Evolutionary conservation across 2,329 filamentous ascomycete genomes (phyloP), one percentile per base, ranked within the genome.

Genomic region (Sordariomycetes sp.): DNA sequence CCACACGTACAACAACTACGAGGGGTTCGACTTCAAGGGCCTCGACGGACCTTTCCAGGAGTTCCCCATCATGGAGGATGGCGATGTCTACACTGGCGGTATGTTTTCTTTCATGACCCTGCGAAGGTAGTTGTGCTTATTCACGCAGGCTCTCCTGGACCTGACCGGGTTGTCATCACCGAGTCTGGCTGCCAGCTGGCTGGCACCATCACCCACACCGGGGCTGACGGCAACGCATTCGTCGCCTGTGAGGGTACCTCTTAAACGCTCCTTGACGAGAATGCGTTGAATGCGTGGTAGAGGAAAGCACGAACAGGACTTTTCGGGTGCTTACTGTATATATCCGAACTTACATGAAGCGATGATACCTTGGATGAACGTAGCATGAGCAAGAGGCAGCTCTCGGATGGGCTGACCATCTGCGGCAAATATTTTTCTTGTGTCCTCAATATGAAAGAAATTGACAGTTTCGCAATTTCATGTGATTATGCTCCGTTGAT

Each of bases 131-230:
- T 24, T 28, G 16, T 23, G 26, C 31, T 47, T 24, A 43, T 19
- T 35, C 10, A 10, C 3, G 5, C 19, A 57, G 55, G 55, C 19
- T 49, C 48, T 2, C 80, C 80, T 2, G 79, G 80, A 24, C 58
- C 80, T 17, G 79, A 84, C 50, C 74, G 80, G 32, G 73, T 83
- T 35, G 53, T 83, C 10, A 75, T 84, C 58, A 52, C 50, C 39
- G 79, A 75, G 48, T 61, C 48, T 0, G 40, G 55, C 12, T 71
- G 78, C 45, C 39, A 67, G 37, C 65, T 72, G 29, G 79, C 76
- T 12, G 79, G 77, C 25, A 60, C 70, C 20, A 81, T 85, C 41
- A 85, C 81, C 1, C 81, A 85, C 48, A 81, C 75, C 16, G 80
- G 80, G 18, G 79, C 80, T 14, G 72, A 66, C 32, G 76, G 76